Conservation (phyloP, 192 early-diverging fungal genomes). For the Rhizophagus clarus region DNA sequence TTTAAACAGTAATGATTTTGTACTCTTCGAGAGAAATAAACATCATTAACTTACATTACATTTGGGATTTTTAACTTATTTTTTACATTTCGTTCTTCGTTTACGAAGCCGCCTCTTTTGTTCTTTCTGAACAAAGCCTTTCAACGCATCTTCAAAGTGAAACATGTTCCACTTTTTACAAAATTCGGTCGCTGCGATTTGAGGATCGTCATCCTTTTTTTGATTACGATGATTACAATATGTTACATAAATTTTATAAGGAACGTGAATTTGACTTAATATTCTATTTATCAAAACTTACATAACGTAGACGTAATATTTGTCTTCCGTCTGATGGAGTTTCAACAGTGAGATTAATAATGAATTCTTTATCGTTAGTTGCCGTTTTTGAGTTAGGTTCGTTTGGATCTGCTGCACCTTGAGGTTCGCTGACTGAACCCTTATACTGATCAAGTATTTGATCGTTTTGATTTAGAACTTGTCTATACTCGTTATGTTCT, state of each 20-base stretch:
- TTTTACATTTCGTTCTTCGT: no score
- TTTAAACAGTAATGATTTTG: no score
- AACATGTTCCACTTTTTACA: conserved; percentile 4
- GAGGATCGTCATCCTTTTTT: neutral
- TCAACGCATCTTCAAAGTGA: neutral
- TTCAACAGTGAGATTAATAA: neutral
- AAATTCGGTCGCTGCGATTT: neutral
- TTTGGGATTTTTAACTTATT: no score
- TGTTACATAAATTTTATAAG: neutral
- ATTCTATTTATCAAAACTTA: neutral
- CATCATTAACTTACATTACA: no score
- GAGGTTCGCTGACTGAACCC: no score
- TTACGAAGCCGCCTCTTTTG: neutral
- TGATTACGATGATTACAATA: neutral
- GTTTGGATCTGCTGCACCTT: no score
- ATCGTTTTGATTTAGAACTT: no score
- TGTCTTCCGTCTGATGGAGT: neutral
- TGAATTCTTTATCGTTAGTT: neutral
- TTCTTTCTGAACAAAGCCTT: neutral
- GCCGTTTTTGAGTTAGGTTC: neutral
- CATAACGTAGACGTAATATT: neutral
- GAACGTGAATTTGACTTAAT: neutral
- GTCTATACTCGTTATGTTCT: no score
- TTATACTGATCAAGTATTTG: no score
- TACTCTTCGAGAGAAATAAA: no score